Evolutionary conservation across 192 early-diverging fungal genomes (phyloP).

Genomic region (Coemansia sp.): DNA sequence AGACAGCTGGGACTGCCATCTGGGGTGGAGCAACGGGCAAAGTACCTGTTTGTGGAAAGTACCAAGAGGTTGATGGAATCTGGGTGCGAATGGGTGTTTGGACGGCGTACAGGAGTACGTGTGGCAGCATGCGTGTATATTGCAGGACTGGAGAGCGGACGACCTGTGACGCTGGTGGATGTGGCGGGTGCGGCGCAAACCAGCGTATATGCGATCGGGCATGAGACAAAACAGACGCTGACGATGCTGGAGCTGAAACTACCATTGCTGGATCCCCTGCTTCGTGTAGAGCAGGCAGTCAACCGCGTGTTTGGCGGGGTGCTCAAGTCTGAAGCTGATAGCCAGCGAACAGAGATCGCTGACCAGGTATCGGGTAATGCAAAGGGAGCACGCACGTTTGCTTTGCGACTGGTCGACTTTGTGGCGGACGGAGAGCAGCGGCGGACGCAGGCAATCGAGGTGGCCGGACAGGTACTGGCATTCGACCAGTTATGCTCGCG

Average conservation of each 20-base stretch:
- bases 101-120: not conserved
- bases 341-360: not conserved
- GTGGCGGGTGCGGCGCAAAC: conserved; percentile 10
- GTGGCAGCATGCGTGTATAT: conserved; percentile 31
- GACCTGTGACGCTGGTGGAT: conserved; percentile 16
- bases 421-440: not conserved
- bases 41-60: conserved; percentile 21
- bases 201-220: conserved; percentile 25
- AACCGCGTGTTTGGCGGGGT: conserved; percentile 24
- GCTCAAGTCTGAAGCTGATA: not conserved
- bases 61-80: not conserved
- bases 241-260: conserved; percentile 7
- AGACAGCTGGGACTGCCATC: conserved; percentile 1
- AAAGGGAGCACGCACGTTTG: conserved; percentile 1
- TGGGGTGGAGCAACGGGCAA: conserved; percentile 13
- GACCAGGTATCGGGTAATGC: conserved; percentile 1
- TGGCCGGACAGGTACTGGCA: conserved; percentile 11
- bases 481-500: conserved; percentile 20
- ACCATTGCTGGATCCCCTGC: conserved; percentile 17
- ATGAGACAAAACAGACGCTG: conserved; percentile 9
- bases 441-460: conserved; percentile 8
- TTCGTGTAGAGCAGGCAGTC: conserved; percentile 22
- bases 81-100: conserved; percentile 15
- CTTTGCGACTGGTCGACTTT: conserved; percentile 12
- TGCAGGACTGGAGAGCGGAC: conserved; percentile 19